A percentile compares a stretch with the other conserved stretches of the same genome.
phyloP scores from a whole-genome alignment of 306 rosid genomes.

The Dalbergia cochinchinensis region DNA sequence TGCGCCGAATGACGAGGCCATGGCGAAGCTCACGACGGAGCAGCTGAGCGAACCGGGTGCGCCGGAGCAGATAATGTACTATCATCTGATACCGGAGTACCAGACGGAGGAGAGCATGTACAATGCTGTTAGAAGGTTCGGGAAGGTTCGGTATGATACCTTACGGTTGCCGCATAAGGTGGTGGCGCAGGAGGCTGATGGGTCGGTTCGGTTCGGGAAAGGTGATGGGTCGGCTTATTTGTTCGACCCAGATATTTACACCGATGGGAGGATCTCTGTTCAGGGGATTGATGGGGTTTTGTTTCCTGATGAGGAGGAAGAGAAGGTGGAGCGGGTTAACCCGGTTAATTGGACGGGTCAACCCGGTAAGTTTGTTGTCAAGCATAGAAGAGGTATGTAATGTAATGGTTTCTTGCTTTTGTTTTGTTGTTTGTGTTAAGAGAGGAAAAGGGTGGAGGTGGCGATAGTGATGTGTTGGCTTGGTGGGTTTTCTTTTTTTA shows the following conservation, averaged over 20 bases:
- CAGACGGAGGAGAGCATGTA: constrained; percentile 94
- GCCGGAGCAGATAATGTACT: constrained; percentile 86
- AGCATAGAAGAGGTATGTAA: constrained; percentile 75
- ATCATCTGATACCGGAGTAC: constrained; percentile 81
- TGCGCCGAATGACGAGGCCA: constrained; percentile 88
- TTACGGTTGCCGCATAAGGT: constrained; percentile 77
- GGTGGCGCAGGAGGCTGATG: constrained; percentile 81
- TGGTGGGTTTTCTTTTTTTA: not conserved
- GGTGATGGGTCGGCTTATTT: constrained; percentile 77
- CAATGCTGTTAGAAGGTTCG: constrained; percentile 81
- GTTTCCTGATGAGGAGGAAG: constrained; percentile 64
- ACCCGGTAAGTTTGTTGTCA: constrained; percentile 57
- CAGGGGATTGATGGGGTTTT: constrained; percentile 83
- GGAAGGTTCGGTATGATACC: constrained; percentile 71
- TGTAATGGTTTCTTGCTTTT: not conserved
- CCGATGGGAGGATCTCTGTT: constrained; percentile 84
- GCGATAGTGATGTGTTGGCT: constrained; percentile 36
- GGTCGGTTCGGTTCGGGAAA: constrained; percentile 78
- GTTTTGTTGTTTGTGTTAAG: not conserved
- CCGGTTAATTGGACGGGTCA: constrained; percentile 51
- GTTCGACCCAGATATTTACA: constrained; percentile 83
- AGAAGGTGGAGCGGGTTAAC: constrained; percentile 48
- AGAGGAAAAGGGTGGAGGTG: not conserved
- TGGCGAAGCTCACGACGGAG: constrained; percentile 85
- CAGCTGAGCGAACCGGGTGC: constrained; percentile 90